These are phyloP conservation scores for Aaosphaeria pasadenensis DNA, from an alignment of 2,329 filamentous ascomycete species.

Conservation along the genomic window DNA sequence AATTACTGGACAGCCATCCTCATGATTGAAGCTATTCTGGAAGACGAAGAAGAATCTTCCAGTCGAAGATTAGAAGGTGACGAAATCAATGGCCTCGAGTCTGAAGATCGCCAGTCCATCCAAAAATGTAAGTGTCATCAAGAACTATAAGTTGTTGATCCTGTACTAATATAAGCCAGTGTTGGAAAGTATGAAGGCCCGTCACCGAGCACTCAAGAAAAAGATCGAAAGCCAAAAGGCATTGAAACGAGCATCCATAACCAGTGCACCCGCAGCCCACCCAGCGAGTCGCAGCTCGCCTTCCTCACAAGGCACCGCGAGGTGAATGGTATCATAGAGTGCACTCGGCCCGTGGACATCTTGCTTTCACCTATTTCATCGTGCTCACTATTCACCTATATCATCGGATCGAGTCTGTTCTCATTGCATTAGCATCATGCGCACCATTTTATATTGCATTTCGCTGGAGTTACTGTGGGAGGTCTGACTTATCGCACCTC, in stretches of 20 bases:
- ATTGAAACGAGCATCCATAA: slow-evolving; percentile 34
- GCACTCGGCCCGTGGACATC: too few relatives aligned
- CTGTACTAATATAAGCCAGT: slow-evolving; percentile 35
- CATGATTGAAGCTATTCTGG: slow-evolving; percentile 92
- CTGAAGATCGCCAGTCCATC: slow-evolving; percentile 70
- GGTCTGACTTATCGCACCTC: slow-evolving; percentile 11
- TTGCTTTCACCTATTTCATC: too few relatives aligned
- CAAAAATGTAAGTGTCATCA: slow-evolving; percentile 62
- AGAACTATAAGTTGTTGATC: neutral
- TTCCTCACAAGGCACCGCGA: slow-evolving; percentile 25
- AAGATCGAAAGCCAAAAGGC: slow-evolving; percentile 44
- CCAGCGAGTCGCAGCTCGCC: slow-evolving; percentile 29
- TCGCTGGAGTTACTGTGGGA: slow-evolving; percentile 14
- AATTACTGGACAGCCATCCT: slow-evolving; percentile 90
- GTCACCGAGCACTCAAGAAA: slow-evolving; percentile 43
- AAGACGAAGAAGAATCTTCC: slow-evolving; percentile 66
- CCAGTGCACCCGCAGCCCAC: slow-evolving; percentile 26
- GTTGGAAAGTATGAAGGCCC: slow-evolving; percentile 44
- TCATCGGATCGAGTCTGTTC: neutral
- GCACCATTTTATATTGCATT: slow-evolving; percentile 16
- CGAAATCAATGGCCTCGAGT: slow-evolving; percentile 56
- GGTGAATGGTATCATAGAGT: slow-evolving; percentile 5
- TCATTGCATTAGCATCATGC: slow-evolving; percentile 11
- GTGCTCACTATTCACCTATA: neutral
- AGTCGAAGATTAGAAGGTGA: slow-evolving; percentile 47